Evolutionary conservation across 805 yeast genomes (phyloP).

Genomic region (Torulaspora indica): DNA sequence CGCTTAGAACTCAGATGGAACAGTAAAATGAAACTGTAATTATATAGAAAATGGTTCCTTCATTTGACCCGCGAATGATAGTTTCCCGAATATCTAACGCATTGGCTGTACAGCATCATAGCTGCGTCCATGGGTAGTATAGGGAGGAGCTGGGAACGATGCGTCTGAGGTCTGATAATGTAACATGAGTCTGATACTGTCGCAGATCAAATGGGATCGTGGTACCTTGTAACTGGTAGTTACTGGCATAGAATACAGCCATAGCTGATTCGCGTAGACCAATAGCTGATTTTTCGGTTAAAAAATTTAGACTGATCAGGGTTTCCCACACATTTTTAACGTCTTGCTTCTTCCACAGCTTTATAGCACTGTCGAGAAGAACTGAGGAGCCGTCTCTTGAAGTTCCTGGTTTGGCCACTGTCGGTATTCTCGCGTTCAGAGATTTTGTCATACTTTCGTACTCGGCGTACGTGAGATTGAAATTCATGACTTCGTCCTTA

Average conservation of each 20-base stretch:
- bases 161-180: conserved; percentile 46
- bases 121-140: conserved; percentile 34
- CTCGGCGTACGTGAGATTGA: conserved; percentile 74
- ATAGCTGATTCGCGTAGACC: conserved; percentile 40
- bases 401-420: conserved; percentile 27
- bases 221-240: conserved; percentile 38
- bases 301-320: conserved; percentile 50
- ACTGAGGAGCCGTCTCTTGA: conserved; percentile 33
- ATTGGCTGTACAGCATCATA: conserved; percentile 13
- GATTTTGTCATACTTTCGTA: conserved; percentile 52
- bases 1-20: background rate
- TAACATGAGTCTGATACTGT: conserved; percentile 48
- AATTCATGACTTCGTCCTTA: conserved; percentile 57
- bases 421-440: conserved; percentile 39
- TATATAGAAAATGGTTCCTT: background rate
- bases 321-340: conserved; percentile 73
- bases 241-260: conserved; percentile 39
- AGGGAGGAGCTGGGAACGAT: conserved; percentile 31
- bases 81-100: no score
- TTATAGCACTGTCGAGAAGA: conserved; percentile 39
- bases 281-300: conserved; percentile 44
- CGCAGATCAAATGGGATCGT: conserved; percentile 41
- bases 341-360: conserved; percentile 57
- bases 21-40: conserved; percentile 1
- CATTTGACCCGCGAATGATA: background rate